A percentile compares a stretch with the other conserved stretches of the same genome.
Evolutionary conservation across 2,329 filamentous ascomycete species (phyloP).

Genomic region (Pseudophaeomoniella oleicola): DNA sequence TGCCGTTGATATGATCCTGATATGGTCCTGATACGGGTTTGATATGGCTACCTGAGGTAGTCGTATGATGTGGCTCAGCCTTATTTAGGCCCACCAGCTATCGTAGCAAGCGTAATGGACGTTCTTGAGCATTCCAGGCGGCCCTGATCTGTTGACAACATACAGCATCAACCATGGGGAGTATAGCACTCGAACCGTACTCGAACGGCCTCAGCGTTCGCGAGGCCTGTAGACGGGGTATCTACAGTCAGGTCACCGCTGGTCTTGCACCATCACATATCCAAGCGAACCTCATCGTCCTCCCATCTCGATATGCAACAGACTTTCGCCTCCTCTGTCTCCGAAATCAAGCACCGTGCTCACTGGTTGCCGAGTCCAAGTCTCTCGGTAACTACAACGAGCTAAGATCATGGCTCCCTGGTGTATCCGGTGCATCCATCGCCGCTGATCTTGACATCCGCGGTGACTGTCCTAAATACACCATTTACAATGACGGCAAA

Average conservation of each 20-base stretch:
- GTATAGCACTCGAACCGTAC: background rate
- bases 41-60: background rate
- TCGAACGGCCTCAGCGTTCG: slow-evolving; percentile 5
- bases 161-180: too few species aligned
- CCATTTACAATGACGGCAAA: slow-evolving; percentile 38
- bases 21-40: too few species aligned
- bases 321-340: slow-evolving; percentile 46
- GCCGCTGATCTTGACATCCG: slow-evolving; percentile 38
- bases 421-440: slow-evolving; percentile 17
- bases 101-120: too few species aligned
- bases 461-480: slow-evolving; percentile 43
- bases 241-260: slow-evolving; percentile 26
- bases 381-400: slow-evolving; percentile 25
- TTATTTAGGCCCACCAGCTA: background rate
- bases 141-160: too few species aligned
- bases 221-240: slow-evolving; percentile 6
- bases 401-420: slow-evolving; percentile 23
- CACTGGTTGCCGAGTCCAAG: slow-evolving; percentile 40
- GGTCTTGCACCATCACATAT: slow-evolving; percentile 41
- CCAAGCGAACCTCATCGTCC: slow-evolving; percentile 48
- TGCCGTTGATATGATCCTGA: too few species aligned
- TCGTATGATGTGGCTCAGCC: background rate
- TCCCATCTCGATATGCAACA: slow-evolving; percentile 40
- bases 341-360: slow-evolving; percentile 49
- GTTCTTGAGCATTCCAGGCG: too few species aligned